Percentiles rank a stretch among this genome's conserved stretches.
phyloP scores from a whole-genome alignment of 2,329 filamentous ascomycete species.

The Nemania bipapillata region DNA sequence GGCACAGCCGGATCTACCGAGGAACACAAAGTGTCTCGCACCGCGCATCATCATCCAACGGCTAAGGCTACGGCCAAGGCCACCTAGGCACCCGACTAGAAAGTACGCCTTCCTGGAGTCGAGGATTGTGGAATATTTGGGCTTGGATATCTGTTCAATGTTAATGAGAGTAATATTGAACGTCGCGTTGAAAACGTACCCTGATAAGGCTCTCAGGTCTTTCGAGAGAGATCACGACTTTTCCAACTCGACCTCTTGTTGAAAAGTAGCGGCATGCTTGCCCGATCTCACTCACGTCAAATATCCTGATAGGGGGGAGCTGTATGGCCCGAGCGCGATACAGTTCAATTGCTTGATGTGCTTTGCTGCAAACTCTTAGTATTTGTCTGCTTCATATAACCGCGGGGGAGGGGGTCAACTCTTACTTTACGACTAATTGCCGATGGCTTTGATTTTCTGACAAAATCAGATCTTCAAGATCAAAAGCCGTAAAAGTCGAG shows the following conservation, averaged over 20 bases:
- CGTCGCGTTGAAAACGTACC: too few relatives aligned
- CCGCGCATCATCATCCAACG: constrained; percentile 51
- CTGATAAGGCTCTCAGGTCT: too few relatives aligned
- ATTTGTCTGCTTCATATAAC: too few relatives aligned
- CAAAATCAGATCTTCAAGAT: constrained; percentile 2
- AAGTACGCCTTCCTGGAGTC: constrained; percentile 38
- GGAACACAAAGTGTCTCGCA: constrained; percentile 49
- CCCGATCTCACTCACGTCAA: neutral
- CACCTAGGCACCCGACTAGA: constrained; percentile 47
- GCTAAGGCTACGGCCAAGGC: constrained; percentile 51
- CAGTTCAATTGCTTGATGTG: too few relatives aligned
- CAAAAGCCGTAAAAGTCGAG: constrained; percentile 15
- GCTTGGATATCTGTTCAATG: too few relatives aligned
- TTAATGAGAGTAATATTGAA: too few relatives aligned
- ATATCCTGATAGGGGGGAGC: neutral
- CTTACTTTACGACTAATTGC: too few relatives aligned
- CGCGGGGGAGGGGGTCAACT: too few relatives aligned
- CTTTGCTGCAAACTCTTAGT: too few relatives aligned
- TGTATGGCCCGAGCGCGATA: neutral
- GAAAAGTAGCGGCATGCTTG: neutral
- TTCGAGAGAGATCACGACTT: neutral
- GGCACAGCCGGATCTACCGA: constrained; percentile 47
- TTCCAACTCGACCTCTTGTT: neutral
- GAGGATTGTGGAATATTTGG: constrained; percentile 30
- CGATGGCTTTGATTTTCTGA: too few relatives aligned